Evolutionary conservation across 345 rosid genomes (phyloP).

Genomic region (Sisymbrium altissimum): DNA sequence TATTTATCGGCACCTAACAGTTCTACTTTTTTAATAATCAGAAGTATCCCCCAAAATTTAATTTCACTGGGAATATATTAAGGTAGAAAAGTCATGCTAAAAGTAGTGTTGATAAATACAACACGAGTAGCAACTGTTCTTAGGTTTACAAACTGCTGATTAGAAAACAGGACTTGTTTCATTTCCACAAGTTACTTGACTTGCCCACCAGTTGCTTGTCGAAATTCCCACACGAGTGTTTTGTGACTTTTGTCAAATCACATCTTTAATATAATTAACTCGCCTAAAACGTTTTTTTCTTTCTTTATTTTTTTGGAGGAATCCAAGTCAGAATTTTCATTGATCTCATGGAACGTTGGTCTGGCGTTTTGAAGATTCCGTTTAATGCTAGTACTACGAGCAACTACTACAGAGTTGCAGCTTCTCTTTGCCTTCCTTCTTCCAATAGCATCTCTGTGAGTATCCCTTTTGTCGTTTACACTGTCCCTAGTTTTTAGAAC

Average conservation of each 20-base stretch:
- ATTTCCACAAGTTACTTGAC: not conserved
- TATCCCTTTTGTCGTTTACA: not conserved
- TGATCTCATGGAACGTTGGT: slow-evolving; percentile 61
- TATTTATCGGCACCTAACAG: too few species aligned
- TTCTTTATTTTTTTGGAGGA: not conserved
- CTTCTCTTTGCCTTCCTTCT: slow-evolving; percentile 62
- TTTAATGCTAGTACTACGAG: slow-evolving; percentile 19
- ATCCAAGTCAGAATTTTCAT: not conserved
- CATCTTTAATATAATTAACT: not conserved
- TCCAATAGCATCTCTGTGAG: slow-evolving; percentile 36
- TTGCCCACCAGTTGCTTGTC: slow-evolving; percentile 26
- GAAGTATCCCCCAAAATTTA: too few species aligned
- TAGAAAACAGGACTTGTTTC: not conserved
- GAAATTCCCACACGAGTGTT: not conserved
- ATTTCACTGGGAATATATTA: not conserved
- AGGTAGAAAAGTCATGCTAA: not conserved
- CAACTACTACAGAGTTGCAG: slow-evolving; percentile 54
- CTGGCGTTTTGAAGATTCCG: slow-evolving; percentile 58
- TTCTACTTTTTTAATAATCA: too few species aligned
- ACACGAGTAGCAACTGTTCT: not conserved
- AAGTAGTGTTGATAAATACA: not conserved
- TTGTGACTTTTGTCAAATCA: not conserved
- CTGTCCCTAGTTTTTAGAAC: not conserved
- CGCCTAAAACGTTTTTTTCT: not conserved
- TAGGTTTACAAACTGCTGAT: not conserved